Evolutionary conservation across 108 stramenopile genomes (phyloP), one percentile per base, ranked within the genome.

Genomic region (Aurantiochytrium sp.): DNA sequence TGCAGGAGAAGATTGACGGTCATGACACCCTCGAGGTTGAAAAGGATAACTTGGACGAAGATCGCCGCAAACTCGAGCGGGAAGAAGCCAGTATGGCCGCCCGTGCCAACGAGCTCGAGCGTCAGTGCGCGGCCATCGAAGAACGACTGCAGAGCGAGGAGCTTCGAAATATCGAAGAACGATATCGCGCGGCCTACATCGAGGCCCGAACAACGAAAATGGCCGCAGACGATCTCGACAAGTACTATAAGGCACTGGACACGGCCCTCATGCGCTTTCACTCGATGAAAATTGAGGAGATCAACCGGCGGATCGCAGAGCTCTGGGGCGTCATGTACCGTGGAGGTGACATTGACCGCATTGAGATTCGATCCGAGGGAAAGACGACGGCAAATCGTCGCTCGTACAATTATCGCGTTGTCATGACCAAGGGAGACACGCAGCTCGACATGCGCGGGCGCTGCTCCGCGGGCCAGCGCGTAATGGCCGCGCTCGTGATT

Each of bases 381-480:
- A 72, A 59, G 1, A 69, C 90, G 14, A 83, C 73, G 5, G 73
- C 73, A 14, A 83, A 53, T 5, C 44, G 73, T 5, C 88, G 94
- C 29, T 90, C 89, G 35, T 99, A 99, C 93, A 99, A 99, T 92
- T 99, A 99, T 90, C 94, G 98, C 18, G 98, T 99, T 73, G 98
- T 97, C 28, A 99, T 99, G 98, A 92, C 94, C 73, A 99, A 97
- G 90, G 96, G 94, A 18, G 87, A 35, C 4, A 93, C 96, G 0
- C 60, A 95, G 43, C 92, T 99, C 90, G 98, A 99, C 89, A 99
- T 99, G 99, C 95, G 98, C 87, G 99, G 99, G 5, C 94, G 99
- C 18, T 99, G 99, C 93, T 92, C 64, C 18, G 97, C 97, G 21
- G 97, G 98, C 8, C 98, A 98, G 92, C 94, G 96, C 5, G 97